These are phyloP conservation scores for Avena sativa DNA, from an alignment of 176 grass and related monocot genomes.

Conservation along the genomic window DNA sequence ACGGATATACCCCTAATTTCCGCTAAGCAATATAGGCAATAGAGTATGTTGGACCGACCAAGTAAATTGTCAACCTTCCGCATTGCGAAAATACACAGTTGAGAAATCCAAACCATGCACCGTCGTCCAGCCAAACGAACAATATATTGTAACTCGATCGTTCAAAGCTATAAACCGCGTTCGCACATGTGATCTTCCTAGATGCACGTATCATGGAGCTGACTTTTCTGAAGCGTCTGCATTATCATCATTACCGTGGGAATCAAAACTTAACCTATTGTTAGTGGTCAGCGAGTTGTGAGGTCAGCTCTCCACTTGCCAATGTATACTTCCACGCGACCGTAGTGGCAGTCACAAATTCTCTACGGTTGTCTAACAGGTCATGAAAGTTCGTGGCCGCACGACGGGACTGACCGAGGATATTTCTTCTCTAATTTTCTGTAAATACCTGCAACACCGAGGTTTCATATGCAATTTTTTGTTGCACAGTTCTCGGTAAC, in stretches of 20 bases:
- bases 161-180: constrained; percentile 3
- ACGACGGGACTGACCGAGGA: background rate
- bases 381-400: background rate
- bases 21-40: too few relatives aligned
- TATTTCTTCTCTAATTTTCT: background rate
- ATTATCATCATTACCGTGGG: background rate
- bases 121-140: background rate
- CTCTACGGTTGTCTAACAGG: background rate
- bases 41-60: too few relatives aligned
- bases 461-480: background rate
- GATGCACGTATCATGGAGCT: background rate
- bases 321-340: background rate
- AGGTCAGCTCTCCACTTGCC: background rate
- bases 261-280: background rate
- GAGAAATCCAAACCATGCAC: too few relatives aligned
- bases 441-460: background rate
- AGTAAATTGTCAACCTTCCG: too few relatives aligned
- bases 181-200: background rate
- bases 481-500: background rate
- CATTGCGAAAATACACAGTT: too few relatives aligned
- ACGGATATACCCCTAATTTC: too few relatives aligned
- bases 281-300: background rate
- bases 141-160: background rate
- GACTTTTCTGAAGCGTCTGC: background rate
- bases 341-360: background rate